Evolutionary conservation across 2,329 filamentous ascomycete genomes (phyloP), one percentile per base, ranked within the genome.

Genomic region (Fusarium sulawesiense): DNA sequence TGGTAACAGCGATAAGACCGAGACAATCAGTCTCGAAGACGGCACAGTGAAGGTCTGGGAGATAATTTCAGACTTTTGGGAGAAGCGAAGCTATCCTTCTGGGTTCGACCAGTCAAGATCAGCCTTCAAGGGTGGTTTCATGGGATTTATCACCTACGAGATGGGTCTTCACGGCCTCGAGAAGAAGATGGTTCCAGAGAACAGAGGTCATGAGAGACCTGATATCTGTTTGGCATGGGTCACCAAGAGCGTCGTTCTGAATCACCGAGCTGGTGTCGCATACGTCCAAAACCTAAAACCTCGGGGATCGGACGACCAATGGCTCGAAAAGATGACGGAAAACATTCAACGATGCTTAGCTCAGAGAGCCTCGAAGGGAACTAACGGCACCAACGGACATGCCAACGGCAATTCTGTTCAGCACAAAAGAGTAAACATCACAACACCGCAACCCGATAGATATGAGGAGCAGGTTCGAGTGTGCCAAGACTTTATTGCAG

Each of bases 61-160:
- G 34, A 73, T 87, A 41, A 74, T 88, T 13, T 83, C 85, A 1
- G 80, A 82, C 7, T 86, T 86, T 48, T 78, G 80, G 73, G 73
- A 78, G 42, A 68, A 65, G 7, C 68, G 80, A 37, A 76, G 59
- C 12, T 59, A 73, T 7, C 70, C 73, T 7, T 71, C 75, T n/a
- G 63, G 64, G 18, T 63, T 63, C 20, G 46, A 47, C 14, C 51
- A 62, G 13, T 66, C 71, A 20, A 40, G 27, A 4, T 73, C 72
- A 1, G 87, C 92, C 0, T 97, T 97, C 76, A 89, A 92, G 79
- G 94, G 93, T 54, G 94, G 94, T 0, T 90, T 97, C 63, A 88
- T 97, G 80, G 94, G 94, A 0, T 97, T 91, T 74, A 86, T 93
- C 53, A 93, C 92, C 0, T 97, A 97, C 65, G 94, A 97, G 78